These are phyloP conservation scores for Talaromyces borbonicus DNA, from an alignment of 495 filamentous ascomycete genomes.

Conservation along the genomic window DNA sequence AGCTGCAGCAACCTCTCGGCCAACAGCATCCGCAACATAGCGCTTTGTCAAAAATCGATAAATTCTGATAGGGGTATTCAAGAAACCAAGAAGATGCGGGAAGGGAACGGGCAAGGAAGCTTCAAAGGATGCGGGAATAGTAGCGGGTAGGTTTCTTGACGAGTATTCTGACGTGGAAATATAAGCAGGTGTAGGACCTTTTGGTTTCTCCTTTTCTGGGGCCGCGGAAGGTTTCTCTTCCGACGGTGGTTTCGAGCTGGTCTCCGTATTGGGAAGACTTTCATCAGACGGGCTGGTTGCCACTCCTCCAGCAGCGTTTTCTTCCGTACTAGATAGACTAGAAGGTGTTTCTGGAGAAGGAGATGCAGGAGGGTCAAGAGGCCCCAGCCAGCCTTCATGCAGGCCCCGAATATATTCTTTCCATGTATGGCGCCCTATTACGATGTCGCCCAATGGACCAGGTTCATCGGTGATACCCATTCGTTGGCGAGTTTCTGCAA, in stretches of 20 bases:
- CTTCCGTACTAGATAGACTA: constrained; percentile 15
- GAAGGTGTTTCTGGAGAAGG: constrained; percentile 15
- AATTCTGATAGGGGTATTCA: constrained; percentile 78
- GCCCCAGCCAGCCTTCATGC: constrained; percentile 95
- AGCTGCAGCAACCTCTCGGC: constrained; percentile 77
- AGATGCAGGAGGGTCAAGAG: constrained; percentile 46
- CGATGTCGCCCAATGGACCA: constrained; percentile 69
- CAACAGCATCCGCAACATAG: constrained; percentile 73
- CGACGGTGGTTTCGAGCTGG: constrained; percentile 1
- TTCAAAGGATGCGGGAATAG: constrained; percentile 48
- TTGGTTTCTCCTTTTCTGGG: constrained; percentile 38
- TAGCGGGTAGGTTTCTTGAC: constrained; percentile 45
- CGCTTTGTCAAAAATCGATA: constrained; percentile 86
- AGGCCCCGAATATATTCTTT: constrained; percentile 92
- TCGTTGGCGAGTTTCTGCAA: constrained; percentile 45
- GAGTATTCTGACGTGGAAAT: constrained; percentile 62
- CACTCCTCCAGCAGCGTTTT: constrained; percentile 16
- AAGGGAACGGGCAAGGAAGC: constrained; percentile 66
- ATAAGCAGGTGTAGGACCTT: constrained; percentile 44
- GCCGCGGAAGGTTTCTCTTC: constrained; percentile 21
- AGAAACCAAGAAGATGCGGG: constrained; percentile 88
- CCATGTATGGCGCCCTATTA: constrained; percentile 90
- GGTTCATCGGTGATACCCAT: constrained; percentile 59
- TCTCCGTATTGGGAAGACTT: neutral
- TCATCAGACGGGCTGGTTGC: constrained; percentile 20